phyloP scores from a whole-genome alignment of 192 early-diverging fungal species.

The Haplosporangium gracile region DNA sequence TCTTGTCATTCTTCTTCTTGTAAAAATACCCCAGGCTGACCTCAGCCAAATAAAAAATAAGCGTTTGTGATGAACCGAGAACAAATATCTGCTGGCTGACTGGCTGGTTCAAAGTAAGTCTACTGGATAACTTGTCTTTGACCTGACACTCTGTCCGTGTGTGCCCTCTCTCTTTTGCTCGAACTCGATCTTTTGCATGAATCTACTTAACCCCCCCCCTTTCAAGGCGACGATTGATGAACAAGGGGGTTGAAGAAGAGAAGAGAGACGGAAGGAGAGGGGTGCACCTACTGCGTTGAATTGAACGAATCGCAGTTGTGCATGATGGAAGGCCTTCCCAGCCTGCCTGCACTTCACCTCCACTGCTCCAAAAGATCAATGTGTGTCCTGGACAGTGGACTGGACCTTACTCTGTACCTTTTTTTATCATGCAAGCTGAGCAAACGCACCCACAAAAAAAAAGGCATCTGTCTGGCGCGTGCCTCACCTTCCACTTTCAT shows the following conservation, averaged over 20 bases:
- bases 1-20: neutral
- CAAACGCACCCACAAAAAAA: neutral
- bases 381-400: neutral
- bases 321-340: neutral
- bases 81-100: too few species aligned
- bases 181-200: too few species aligned
- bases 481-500: neutral
- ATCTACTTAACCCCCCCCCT: too few species aligned
- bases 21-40: neutral
- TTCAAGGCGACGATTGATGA: neutral
- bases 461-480: neutral
- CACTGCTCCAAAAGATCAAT: neutral
- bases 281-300: neutral
- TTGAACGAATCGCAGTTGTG: constrained; percentile 6
- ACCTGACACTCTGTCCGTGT: too few species aligned
- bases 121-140: too few species aligned
- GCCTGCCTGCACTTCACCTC: neutral
- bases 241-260: neutral
- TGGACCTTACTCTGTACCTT: neutral
- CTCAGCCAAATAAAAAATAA: neutral
- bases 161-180: too few species aligned
- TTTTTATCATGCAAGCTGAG: constrained; percentile 10
- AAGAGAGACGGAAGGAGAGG: neutral
- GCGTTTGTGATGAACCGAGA: too few species aligned
- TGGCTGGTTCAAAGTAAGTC: too few species aligned